Base-by-base conservation (phyloP, 2,329 filamentous ascomycete species). In the Fusarium proliferatum region DNA sequence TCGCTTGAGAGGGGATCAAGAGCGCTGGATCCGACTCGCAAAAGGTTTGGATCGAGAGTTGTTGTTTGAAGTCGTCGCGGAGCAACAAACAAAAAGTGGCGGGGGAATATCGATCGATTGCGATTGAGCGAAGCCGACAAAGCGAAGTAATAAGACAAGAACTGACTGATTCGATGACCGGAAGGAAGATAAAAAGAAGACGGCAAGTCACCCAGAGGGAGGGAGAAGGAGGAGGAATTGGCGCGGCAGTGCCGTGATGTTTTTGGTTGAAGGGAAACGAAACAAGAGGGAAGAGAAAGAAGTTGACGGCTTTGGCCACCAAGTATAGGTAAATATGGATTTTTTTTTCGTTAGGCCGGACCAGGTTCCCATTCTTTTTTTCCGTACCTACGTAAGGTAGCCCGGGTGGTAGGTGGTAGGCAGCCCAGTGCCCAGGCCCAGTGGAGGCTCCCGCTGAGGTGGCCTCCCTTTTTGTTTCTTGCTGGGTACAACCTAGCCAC, bases 161-260 rank as follows among this genome's bases (percentile, higher is more conserved):
- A 82, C 79, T 80, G 76, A 72, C 79, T 80, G 76, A 72, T 74
- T 74, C 67, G 72, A 81, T 77, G 76, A 65, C 76, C 76, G 76
- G 75, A 74, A 77, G 75, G 77, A 77, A 74, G 79, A 80, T 78
- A 73, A 80, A 80, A 76, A 74, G 76, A 78, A 79, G 79, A 81
- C 78, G 78, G 79, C 77, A 81, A 82, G 82, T 72, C 82, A 83
- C 84, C 84, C 83, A 81, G 74, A 74, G 75, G 51, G 52, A 45
- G 74, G 79, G 79, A 73, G 69, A 68, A 64, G 61, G 68, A 77
- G 75, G 78, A 78, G 74, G 77, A 77, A 83, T 85, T 85, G 84
- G 81, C 84, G 81, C 83, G 83, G 84, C 84, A 83, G 83, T 81
- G 84, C 83, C 84, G 79, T 80, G 74, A 78, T 79, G 77, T 79